Base-by-base conservation (phyloP, 208 protist species). In the Trypanosoma vivax region DNA sequence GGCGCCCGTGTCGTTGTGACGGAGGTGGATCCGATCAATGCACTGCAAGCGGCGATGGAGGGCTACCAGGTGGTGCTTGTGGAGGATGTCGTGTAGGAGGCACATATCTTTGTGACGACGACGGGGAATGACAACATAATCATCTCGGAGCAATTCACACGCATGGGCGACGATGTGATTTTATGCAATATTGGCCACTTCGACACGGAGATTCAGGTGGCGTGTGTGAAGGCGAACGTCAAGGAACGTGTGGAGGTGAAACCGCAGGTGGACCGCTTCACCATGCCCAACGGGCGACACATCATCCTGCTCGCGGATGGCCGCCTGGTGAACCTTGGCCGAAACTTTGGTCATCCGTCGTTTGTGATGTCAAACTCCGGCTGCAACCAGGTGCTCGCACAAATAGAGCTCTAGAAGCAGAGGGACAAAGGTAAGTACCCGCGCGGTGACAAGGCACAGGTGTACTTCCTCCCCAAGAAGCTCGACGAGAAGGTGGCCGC, bases 141-240 rank as follows among this genome's bases (percentile, higher is more conserved):
- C 79, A 96, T 71, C 43, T 66, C 50, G 23, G 75, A 88, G 48
- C 96, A 99, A 86, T 99, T 99, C 89, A 65, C 63, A n/a, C 77
- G 90, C 53, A 99, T 99, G 98, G 96, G 95, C 70, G 89, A 99
- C 64, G 92, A 99, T 76, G 94, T 92, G 55, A 99, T 99, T 70
- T 93, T 99, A 45, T 98, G 96, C 84, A 99, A 99, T 94, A 99
- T 99, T 83, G 98, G 98, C 60, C 98, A 99, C 84, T 99, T 99
- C n/a, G n/a, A n/a, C n/a, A n/a, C n/a, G n/a, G n/a, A n/a, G n/a
- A n/a, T n/a, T n/a, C n/a, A n/a, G n/a, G n/a, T n/a, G n/a, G n/a
- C n/a, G n/a, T n/a, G n/a, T n/a, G n/a, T n/a, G n/a, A n/a, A n/a
- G n/a, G n/a, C n/a, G n/a, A n/a, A n/a, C n/a, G n/a, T n/a, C n/a